Conservation (phyloP, 805 yeast genomes). For the Candida anglica region DNA sequence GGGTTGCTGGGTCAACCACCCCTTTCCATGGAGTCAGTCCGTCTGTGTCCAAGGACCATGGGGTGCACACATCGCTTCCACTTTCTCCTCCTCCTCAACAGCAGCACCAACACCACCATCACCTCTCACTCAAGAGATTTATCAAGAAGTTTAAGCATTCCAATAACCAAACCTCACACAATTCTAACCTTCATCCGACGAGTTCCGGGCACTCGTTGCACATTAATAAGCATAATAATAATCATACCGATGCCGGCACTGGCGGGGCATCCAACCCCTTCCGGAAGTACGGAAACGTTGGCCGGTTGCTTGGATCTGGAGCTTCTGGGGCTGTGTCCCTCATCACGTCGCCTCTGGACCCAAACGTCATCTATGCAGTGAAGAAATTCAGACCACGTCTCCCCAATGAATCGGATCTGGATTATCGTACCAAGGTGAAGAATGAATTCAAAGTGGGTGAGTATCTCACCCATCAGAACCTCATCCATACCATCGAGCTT, state of each 20-base stretch:
- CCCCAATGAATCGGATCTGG: conserved; percentile 57
- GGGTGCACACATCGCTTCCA: too few species aligned
- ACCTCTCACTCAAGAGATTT: conserved; percentile 43
- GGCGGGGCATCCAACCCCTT: conserved; percentile 17
- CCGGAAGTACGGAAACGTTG: conserved; percentile 65
- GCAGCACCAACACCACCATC: conserved; percentile 7
- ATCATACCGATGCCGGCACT: too few species aligned
- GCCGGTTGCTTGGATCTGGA: conserved; percentile 80
- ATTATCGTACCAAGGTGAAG: conserved; percentile 73
- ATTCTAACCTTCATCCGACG: too few species aligned
- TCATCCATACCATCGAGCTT: conserved; percentile 78
- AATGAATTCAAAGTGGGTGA: conserved; percentile 84
- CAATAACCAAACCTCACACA: too few species aligned
- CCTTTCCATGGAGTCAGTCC: too few species aligned
- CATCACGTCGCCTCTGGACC: conserved; percentile 56
- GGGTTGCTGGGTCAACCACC: too few species aligned
- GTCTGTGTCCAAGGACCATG: too few species aligned
- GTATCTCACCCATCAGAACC: conserved; percentile 65
- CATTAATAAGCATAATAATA: neutral
- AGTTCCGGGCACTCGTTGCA: conserved; percentile 7
- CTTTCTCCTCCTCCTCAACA: conserved; percentile 3
- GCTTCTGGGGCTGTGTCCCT: conserved; percentile 93
- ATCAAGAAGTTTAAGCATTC: conserved; percentile 43
- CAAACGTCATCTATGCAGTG: conserved; percentile 65
- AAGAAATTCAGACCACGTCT: conserved; percentile 75